Conservation (phyloP, 2,329 filamentous ascomycete species). For the Beauveria sp. region DNA sequence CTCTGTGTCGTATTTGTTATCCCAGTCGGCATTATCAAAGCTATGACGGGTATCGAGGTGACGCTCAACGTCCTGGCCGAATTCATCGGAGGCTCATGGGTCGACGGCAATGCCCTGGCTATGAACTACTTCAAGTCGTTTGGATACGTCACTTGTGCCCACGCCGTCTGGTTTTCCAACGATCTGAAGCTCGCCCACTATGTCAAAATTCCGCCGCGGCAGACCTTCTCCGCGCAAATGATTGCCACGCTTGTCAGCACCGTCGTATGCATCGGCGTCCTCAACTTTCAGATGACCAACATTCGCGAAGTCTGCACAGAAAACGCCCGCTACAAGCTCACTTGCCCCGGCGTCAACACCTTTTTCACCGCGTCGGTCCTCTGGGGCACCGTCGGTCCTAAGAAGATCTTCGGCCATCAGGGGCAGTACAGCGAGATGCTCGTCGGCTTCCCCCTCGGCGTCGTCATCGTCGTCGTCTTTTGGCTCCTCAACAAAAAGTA, state of each 20-base stretch:
- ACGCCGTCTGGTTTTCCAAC: conserved; percentile 43
- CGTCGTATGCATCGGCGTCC: conserved; percentile 41
- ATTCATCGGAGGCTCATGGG: conserved; percentile 44
- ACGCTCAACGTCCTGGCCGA: conserved; percentile 46
- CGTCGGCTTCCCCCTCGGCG: conserved; percentile 43
- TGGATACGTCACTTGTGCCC: conserved; percentile 41
- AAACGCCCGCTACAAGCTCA: conserved; percentile 40
- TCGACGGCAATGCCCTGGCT: conserved; percentile 42
- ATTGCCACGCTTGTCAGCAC: conserved; percentile 47
- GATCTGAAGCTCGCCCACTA: conserved; percentile 46
- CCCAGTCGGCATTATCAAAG: conserved; percentile 44
- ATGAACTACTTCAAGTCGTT: conserved; percentile 51
- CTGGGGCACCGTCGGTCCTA: conserved; percentile 47
- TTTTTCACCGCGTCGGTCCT: conserved; percentile 50
- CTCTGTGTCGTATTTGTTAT: conserved; percentile 44
- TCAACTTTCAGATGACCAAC: conserved; percentile 41
- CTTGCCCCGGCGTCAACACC: conserved; percentile 45
- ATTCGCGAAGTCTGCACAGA: conserved; percentile 42
- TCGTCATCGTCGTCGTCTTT: conserved; percentile 36
- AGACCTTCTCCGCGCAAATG: conserved; percentile 53
- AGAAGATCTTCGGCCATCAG: conserved; percentile 40
- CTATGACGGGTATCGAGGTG: conserved; percentile 45
- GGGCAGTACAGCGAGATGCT: conserved; percentile 41
- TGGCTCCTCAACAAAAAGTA: conserved; percentile 32
- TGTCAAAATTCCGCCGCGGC: conserved; percentile 53